Evolutionary conservation across 2,329 filamentous ascomycete genomes (phyloP).

Genomic region (Claviceps quebecensis): DNA sequence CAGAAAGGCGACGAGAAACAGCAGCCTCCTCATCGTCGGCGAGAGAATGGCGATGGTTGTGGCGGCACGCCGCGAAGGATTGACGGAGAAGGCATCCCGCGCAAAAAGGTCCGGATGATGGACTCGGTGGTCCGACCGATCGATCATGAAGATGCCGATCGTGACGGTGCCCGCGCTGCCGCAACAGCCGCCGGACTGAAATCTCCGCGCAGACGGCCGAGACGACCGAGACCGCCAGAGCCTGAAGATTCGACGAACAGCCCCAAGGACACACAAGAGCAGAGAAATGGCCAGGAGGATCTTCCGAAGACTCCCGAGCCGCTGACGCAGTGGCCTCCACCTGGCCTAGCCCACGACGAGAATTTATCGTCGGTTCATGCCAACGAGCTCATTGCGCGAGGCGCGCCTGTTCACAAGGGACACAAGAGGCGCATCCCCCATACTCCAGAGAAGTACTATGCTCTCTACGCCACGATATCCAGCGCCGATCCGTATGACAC

Average conservation of each 20-base stretch:
- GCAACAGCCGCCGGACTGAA: slow-evolving; percentile 2
- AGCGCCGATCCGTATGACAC: slow-evolving; percentile 30
- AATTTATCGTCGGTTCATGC: slow-evolving; percentile 40
- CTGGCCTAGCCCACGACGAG: slow-evolving; percentile 31
- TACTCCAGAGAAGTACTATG: slow-evolving; percentile 39
- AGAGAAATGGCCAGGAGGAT: not conserved
- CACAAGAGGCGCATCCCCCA: slow-evolving; percentile 40
- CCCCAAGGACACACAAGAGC: not conserved
- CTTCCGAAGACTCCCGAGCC: not conserved
- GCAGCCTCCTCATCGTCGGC: not conserved
- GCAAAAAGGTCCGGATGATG: slow-evolving; percentile 1
- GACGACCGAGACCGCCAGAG: slow-evolving; percentile 23
- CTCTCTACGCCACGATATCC: slow-evolving; percentile 35
- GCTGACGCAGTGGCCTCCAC: slow-evolving; percentile 38
- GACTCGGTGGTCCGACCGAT: not conserved
- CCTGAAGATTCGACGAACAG: slow-evolving; percentile 2
- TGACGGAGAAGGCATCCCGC: not conserved
- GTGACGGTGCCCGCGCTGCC: not conserved
- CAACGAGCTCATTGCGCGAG: slow-evolving; percentile 42
- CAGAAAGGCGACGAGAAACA: not conserved
- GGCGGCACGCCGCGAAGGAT: not conserved
- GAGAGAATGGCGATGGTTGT: not conserved
- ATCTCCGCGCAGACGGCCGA: slow-evolving; percentile 26
- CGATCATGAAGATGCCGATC: not conserved
- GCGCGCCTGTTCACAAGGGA: slow-evolving; percentile 42